phyloP scores from a whole-genome alignment of 441 rosid genomes.

The Breynia disticha region DNA sequence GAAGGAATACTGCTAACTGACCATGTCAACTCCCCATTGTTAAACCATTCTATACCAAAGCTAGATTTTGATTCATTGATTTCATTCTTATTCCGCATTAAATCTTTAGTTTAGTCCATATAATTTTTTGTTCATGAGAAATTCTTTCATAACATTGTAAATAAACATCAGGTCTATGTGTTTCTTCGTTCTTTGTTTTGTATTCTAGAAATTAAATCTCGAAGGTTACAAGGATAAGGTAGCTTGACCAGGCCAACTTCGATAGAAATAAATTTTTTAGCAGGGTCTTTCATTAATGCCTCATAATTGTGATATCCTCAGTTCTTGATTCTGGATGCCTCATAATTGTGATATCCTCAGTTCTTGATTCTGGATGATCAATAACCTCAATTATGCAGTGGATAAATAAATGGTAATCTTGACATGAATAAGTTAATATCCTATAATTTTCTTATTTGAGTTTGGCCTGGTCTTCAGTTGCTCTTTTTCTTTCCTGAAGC shows the following conservation, averaged over 20 bases:
- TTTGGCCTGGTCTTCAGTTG: conserved; percentile 55
- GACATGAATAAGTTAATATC: conserved; percentile 17
- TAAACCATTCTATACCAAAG: conserved; percentile 1
- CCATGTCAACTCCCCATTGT: conserved; percentile 4
- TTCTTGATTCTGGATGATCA: not conserved
- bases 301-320: no score
- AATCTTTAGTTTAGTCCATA: not conserved
- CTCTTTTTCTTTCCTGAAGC: conserved; percentile 63
- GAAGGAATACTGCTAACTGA: conserved; percentile 7
- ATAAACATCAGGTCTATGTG: conserved; percentile 10
- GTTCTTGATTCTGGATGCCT: no score
- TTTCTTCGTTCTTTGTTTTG: not conserved
- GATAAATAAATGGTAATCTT: conserved; percentile 8
- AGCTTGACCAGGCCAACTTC: conserved; percentile 4
- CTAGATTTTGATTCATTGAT: not conserved
- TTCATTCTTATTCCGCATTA: not conserved
- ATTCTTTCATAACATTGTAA: conserved; percentile 2
- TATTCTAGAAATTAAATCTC: not conserved
- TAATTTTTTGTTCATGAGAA: not conserved
- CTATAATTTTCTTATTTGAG: conserved; percentile 19
- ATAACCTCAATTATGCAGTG: conserved; percentile 6
- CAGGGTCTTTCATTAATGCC: not conserved
- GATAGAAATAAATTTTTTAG: not conserved
- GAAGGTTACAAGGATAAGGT: conserved; percentile 7
- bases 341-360: no score